Conservation (phyloP, 306 rosid species). For the Pyrus bretschneideri region DNA sequence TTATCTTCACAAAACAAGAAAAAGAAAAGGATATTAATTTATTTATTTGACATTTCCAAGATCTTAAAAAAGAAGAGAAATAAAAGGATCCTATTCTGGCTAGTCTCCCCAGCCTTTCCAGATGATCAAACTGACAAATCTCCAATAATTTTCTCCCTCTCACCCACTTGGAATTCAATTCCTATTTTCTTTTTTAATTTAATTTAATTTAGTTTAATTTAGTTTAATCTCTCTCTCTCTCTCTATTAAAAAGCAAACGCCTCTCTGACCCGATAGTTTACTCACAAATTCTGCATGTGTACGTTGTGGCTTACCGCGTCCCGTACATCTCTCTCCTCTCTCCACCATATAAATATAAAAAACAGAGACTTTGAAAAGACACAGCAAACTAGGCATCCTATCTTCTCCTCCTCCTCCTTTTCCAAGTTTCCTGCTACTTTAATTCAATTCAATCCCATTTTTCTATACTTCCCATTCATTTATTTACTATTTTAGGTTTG, state of each 20-base stretch:
- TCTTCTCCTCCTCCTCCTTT: slow-evolving; percentile 5
- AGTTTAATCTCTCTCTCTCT: background rate
- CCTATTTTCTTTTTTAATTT: slow-evolving; percentile 8
- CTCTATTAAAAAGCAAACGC: slow-evolving; percentile 25
- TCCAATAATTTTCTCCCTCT: slow-evolving; percentile 11
- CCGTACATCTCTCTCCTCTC: slow-evolving; percentile 26
- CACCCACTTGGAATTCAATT: slow-evolving; percentile 34
- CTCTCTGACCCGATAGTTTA: slow-evolving; percentile 73
- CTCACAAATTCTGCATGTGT: slow-evolving; percentile 90
- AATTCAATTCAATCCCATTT: slow-evolving; percentile 13
- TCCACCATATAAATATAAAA: slow-evolving; percentile 3
- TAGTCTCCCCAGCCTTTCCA: slow-evolving; percentile 14
- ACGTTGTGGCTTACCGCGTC: slow-evolving; percentile 60
- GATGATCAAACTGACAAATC: slow-evolving; percentile 37
- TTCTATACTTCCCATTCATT: background rate
- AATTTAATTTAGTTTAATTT: background rate
- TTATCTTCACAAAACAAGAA: background rate
- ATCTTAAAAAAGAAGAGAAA: background rate
- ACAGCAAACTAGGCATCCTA: background rate
- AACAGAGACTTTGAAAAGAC: background rate
- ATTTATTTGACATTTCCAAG: background rate
- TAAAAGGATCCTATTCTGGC: slow-evolving; percentile 13
- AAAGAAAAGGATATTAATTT: background rate
- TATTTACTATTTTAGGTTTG: background rate
- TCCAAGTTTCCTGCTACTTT: slow-evolving; percentile 7